Evolutionary conservation across 2,329 filamentous ascomycete species (phyloP), one percentile per base, ranked within the genome.

Genomic region (Aspergillus hiratsukae): DNA sequence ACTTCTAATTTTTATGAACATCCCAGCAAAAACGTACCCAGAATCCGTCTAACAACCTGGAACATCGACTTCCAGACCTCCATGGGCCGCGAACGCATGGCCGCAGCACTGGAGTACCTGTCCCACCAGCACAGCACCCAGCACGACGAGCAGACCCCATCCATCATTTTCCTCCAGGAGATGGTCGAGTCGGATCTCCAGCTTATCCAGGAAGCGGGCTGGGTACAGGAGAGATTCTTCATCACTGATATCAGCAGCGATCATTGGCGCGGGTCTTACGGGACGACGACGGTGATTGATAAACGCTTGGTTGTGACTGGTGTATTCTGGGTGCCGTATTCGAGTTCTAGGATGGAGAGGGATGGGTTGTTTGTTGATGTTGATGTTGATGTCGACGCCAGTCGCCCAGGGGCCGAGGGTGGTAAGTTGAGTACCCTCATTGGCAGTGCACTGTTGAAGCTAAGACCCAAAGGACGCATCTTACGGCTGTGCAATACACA

Each of bases 351-450:
- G 10, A 82, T 83, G 74, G 76, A 78, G 48, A 74, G 82, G 5
- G 83, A 85, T 62, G 82, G 72, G 2, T 66, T 84, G 1, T 84
- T 84, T 54, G 74, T 83, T n/a, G 82, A 85, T 53, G 57, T 83
- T 31, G 55, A 58, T 14, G 28, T 49, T n/a, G 82, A 85, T 53
- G 57, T 83, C 29, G 55, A 58, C 10, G 28, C 48, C 9, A 29
- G 31, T 5, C 14, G 4, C 31, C 14, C 14, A 0, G 31, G 31
- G 31, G 14, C 31, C 2, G 31, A 17, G 14, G 2, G 14, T 17
- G 31, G 31, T 35, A 17, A 7, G 31, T 35, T 35, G 31, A 14
- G 5, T 17, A 7, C 17, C 31, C 5, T 10, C 14, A 0, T 35
- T 35, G n/a, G 28, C 10, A n/a, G 11, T 35, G 6, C n/a, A n/a